phyloP scores from a whole-genome alignment of 768 basidiomycete species.

The Collybia sp. region DNA sequence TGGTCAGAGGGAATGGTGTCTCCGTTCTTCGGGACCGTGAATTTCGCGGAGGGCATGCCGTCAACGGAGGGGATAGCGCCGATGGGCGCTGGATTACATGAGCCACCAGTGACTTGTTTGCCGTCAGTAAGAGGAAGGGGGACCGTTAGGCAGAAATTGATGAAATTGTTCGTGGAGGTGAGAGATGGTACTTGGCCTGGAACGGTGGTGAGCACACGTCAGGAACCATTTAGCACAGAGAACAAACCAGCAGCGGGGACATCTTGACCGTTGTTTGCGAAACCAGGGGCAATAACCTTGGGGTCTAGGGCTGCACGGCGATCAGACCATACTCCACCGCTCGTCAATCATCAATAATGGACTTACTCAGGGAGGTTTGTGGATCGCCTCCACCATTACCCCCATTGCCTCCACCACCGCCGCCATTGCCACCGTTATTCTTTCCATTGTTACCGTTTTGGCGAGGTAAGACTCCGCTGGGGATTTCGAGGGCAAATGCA shows the following conservation, averaged over 20 bases:
- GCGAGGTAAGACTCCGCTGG: conserved; percentile 1
- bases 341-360: not conserved
- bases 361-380: conserved; percentile 39
- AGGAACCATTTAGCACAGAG: conserved; percentile 2
- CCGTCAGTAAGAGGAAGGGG: conserved; percentile 48
- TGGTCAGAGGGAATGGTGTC: conserved; percentile 35
- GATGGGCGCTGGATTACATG: conserved; percentile 54
- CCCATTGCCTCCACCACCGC: conserved; percentile 6
- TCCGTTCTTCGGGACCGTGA: conserved; percentile 35
- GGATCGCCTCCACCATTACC: conserved; percentile 26
- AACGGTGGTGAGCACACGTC: conserved; percentile 10
- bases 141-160: conserved; percentile 43
- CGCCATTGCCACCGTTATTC: conserved; percentile 8
- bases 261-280: conserved; percentile 45
- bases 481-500: conserved; percentile 6
- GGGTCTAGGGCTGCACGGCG: conserved; percentile 44
- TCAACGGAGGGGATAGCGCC: conserved; percentile 40
- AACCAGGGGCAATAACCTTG: conserved; percentile 40
- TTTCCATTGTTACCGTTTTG: conserved; percentile 9
- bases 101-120: conserved; percentile 40
- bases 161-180: conserved; percentile 57
- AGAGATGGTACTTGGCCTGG: conserved; percentile 43
- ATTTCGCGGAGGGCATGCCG: conserved; percentile 41
- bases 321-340: not conserved
- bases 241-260: conserved; percentile 29